Percentiles rank a stretch among this genome's conserved stretches.
Evolutionary conservation across 192 early-diverging fungal genomes (phyloP).

Genomic region (Cladochytrium replicatum): DNA sequence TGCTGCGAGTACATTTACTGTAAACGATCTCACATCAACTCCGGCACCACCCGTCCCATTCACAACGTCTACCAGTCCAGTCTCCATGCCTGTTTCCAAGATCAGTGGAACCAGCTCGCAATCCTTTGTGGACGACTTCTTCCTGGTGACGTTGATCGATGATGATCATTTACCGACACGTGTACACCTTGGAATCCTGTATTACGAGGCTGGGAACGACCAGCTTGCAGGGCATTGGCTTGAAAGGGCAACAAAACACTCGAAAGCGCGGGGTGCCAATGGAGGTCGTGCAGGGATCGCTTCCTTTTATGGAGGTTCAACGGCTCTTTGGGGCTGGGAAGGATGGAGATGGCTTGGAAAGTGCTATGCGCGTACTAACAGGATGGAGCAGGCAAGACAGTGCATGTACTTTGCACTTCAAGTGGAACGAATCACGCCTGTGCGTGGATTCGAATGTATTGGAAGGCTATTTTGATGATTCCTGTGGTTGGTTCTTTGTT

Average conservation of each 20-base stretch:
- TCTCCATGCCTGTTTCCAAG: not conserved
- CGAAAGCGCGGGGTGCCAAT: constrained; percentile 28
- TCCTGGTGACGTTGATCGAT: constrained; percentile 24
- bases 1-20: no score
- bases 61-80: constrained; percentile 5
- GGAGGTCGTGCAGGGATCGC: constrained; percentile 21
- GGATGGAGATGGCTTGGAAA: constrained; percentile 28
- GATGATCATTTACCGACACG: constrained; percentile 34
- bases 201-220: constrained; percentile 11
- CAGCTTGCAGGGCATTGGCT: constrained; percentile 31
- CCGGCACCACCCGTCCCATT: no score
- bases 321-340: constrained; percentile 30
- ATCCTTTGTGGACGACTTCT: constrained; percentile 19
- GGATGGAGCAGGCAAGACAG: constrained; percentile 18
- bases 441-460: constrained; percentile 35
- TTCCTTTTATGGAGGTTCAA: constrained; percentile 36
- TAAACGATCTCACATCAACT: no score
- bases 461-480: no score
- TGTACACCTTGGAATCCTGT: constrained; percentile 29
- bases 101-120: no score
- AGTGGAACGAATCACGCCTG: constrained; percentile 11
- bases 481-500: no score
- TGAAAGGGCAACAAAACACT: constrained; percentile 25
- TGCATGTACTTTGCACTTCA: constrained; percentile 24
- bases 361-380: constrained; percentile 11